phyloP scores from a whole-genome alignment of 768 basidiomycete species.

The Crucibulum laeve region DNA sequence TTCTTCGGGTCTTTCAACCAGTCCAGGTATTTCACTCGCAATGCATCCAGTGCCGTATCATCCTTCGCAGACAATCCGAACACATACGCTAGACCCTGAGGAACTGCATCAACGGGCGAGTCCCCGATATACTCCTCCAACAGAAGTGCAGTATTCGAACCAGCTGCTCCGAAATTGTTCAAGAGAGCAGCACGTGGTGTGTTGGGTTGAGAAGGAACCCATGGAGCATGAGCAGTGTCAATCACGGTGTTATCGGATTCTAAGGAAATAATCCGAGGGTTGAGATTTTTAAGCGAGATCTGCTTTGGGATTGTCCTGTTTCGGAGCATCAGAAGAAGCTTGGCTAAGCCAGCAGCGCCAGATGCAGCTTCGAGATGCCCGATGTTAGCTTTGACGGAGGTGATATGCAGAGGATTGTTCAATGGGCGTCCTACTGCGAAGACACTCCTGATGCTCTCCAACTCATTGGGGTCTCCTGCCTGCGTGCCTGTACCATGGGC shows the following conservation, averaged over 20 bases:
- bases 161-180: slow-evolving; percentile 76
- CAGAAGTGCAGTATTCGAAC: slow-evolving; percentile 61
- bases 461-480: slow-evolving; percentile 64
- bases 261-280: slow-evolving; percentile 48
- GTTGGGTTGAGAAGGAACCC: slow-evolving; percentile 31
- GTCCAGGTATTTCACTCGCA: slow-evolving; percentile 41
- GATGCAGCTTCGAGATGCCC: slow-evolving; percentile 77
- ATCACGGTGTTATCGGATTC: slow-evolving; percentile 47
- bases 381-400: slow-evolving; percentile 69
- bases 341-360: slow-evolving; percentile 67
- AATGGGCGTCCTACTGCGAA: slow-evolving; percentile 27
- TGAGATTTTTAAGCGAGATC: slow-evolving; percentile 53
- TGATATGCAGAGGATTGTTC: slow-evolving; percentile 55
- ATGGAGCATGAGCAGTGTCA: slow-evolving; percentile 30
- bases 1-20: slow-evolving; percentile 38
- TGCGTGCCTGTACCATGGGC: slow-evolving; percentile 75
- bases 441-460: slow-evolving; percentile 56
- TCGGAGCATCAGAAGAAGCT: slow-evolving; percentile 65
- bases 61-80: slow-evolving; percentile 66
- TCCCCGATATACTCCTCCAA: slow-evolving; percentile 45
- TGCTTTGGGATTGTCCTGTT: slow-evolving; percentile 53
- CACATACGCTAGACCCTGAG: slow-evolving; percentile 25
- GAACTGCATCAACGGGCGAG: neutral
- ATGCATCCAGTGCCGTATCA: slow-evolving; percentile 34
- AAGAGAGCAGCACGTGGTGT: slow-evolving; percentile 53